Evolutionary conservation across 139 green algal genomes (phyloP).

Genomic region (Coccomyxa sp.): DNA sequence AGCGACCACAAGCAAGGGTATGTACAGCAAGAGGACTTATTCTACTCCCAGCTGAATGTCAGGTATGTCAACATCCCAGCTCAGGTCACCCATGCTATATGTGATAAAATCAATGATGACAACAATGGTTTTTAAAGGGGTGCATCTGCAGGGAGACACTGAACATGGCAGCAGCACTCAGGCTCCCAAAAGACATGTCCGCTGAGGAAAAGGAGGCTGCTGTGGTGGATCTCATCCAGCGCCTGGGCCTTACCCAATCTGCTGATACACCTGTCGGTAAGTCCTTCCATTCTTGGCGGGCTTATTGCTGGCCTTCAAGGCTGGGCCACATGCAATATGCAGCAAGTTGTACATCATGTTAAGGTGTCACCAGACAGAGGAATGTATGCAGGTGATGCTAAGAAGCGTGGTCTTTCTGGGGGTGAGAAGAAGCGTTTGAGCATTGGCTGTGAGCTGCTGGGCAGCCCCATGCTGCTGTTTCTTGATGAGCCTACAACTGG

Average conservation of each 20-base stretch:
- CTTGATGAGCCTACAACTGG: conserved; percentile 87
- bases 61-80: not conserved
- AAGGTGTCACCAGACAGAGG: no score
- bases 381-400: conserved; percentile 40
- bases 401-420: conserved; percentile 21
- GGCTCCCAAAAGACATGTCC: conserved; percentile 34
- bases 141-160: conserved; percentile 63
- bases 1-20: conserved; percentile 50
- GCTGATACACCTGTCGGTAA: conserved; percentile 70
- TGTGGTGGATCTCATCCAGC: conserved; percentile 62
- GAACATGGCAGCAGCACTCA: conserved; percentile 66
- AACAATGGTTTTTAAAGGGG: not conserved
- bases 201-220: conserved; percentile 21
- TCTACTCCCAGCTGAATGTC: conserved; percentile 82
- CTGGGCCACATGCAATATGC: no score
- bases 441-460: conserved; percentile 85
- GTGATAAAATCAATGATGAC: not conserved
- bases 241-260: conserved; percentile 66
- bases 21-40: conserved; percentile 91
- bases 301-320: no score
- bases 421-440: conserved; percentile 85
- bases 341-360: no score
- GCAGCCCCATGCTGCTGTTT: conserved; percentile 61
- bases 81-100: not conserved
- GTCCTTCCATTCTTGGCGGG: not conserved